Evolutionary conservation across 2,329 filamentous ascomycete species (phyloP).

Genomic region (Trichoderma atrobrunneum): DNA sequence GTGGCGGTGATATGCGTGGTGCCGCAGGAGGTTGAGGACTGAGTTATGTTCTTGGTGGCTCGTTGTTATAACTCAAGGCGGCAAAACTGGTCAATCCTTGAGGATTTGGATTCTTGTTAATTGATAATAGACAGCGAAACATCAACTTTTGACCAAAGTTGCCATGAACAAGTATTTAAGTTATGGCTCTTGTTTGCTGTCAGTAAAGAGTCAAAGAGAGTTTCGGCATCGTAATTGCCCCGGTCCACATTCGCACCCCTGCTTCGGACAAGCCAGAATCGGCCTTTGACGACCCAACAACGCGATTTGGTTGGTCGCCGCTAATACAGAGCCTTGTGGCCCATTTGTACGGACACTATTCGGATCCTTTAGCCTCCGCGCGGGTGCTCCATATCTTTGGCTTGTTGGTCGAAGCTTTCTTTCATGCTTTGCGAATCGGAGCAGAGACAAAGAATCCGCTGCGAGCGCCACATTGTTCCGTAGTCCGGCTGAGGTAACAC

Average conservation of each 20-base stretch:
- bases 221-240: constrained; percentile 9
- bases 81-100: background rate
- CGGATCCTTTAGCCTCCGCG: background rate
- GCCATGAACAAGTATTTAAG: background rate
- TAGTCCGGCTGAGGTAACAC: background rate
- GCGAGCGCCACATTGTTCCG: background rate
- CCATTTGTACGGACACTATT: background rate
- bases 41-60: background rate
- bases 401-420: background rate
- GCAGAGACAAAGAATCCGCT: background rate
- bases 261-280: background rate
- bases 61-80: background rate
- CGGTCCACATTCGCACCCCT: background rate
- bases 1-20: background rate
- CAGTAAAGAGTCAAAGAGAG: background rate
- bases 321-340: background rate
- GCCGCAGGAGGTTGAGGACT: background rate
- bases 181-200: background rate
- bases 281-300: background rate
- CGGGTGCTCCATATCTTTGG: background rate
- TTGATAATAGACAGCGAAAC: background rate
- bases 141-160: background rate
- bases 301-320: background rate
- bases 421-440: background rate
- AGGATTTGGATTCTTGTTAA: background rate